Conservation (phyloP, 495 filamentous ascomycete genomes). For the Talaromyces trachyspermus region DNA sequence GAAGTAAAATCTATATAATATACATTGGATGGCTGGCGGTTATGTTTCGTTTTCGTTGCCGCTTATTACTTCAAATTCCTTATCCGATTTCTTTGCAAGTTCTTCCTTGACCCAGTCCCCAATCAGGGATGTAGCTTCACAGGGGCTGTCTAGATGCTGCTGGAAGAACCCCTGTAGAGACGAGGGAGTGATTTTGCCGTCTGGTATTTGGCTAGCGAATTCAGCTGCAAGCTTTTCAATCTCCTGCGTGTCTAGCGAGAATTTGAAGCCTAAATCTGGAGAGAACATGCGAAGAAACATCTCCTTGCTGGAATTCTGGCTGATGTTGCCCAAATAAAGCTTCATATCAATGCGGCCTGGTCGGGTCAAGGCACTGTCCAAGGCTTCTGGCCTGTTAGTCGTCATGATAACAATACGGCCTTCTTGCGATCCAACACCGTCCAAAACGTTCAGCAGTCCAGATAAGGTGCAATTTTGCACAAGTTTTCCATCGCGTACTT, state of each 20-base stretch:
- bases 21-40: not conserved
- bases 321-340: conserved; percentile 26
- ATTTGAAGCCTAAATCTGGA: not conserved
- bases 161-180: conserved; percentile 74
- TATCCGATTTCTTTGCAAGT: conserved; percentile 42
- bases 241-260: not conserved
- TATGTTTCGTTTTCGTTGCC: not conserved
- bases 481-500: not conserved
- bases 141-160: conserved; percentile 59
- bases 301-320: not conserved
- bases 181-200: conserved; percentile 59
- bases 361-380: conserved; percentile 69
- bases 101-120: conserved; percentile 51
- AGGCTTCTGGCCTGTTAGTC: conserved; percentile 66
- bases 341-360: conserved; percentile 71
- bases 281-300: conserved; percentile 7
- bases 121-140: conserved; percentile 47
- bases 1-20: no score
- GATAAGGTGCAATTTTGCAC: conserved; percentile 28
- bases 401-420: conserved; percentile 80
- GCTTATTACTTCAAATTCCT: conserved; percentile 1
- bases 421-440: conserved; percentile 76
- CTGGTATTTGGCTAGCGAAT: conserved; percentile 58
- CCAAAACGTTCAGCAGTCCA: conserved; percentile 74
- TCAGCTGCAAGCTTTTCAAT: conserved; percentile 31